Conservation (phyloP, 139 green algal species). For the Chlorella sp. region DNA sequence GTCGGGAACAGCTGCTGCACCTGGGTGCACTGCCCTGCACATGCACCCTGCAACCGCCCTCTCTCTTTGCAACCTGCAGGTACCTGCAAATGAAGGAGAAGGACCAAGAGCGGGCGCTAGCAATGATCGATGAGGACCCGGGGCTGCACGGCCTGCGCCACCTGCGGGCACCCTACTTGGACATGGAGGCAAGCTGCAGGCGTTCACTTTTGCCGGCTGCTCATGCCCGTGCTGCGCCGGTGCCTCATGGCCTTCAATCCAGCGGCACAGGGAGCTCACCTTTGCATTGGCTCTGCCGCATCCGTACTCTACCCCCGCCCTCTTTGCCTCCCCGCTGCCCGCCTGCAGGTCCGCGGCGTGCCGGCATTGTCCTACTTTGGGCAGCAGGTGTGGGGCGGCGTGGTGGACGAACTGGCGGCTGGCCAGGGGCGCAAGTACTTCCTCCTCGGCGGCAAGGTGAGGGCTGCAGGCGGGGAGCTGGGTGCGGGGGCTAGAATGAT, state of each 20-base stretch:
- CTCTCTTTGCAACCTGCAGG: background rate
- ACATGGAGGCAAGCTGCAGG: background rate
- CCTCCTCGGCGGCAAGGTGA: constrained; percentile 91
- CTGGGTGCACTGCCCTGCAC: too few species aligned
- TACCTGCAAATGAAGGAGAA: constrained; percentile 85
- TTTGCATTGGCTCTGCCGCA: too few species aligned
- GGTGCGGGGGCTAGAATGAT: too few species aligned
- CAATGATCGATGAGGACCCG: constrained; percentile 75
- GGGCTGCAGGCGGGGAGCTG: constrained; percentile 35
- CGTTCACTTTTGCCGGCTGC: too few species aligned
- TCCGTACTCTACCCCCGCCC: too few species aligned
- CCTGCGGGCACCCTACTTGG: constrained; percentile 89
- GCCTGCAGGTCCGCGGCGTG: constrained; percentile 77
- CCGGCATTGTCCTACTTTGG: constrained; percentile 92
- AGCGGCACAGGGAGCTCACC: too few species aligned
- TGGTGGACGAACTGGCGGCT: constrained; percentile 36
- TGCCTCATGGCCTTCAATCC: too few species aligned
- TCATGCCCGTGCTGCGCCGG: too few species aligned
- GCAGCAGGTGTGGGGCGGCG: constrained; percentile 70
- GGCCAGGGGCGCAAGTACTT: constrained; percentile 62
- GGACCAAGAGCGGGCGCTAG: constrained; percentile 89
- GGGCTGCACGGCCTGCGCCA: constrained; percentile 67
- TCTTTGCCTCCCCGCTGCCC: too few species aligned
- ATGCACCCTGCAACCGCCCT: too few species aligned
- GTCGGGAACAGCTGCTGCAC: too few species aligned